Evolutionary conservation across 108 stramenopile genomes (phyloP).

Genomic region (Epithemia pelagica): DNA sequence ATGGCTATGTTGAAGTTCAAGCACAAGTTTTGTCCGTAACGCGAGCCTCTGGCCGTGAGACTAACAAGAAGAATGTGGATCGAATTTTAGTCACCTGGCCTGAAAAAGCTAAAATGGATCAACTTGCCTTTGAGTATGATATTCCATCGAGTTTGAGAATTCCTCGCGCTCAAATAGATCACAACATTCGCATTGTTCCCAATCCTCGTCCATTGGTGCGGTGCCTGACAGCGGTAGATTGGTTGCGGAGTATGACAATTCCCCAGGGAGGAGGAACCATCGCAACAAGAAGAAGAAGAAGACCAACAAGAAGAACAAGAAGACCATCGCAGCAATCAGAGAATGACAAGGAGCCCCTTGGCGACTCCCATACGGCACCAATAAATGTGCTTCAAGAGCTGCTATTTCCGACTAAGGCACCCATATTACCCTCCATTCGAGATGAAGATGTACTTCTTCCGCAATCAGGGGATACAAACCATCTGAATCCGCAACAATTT

Average conservation of each 20-base stretch:
- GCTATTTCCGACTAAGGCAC: background rate
- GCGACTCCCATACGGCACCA: background rate
- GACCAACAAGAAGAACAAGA: no score
- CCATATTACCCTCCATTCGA: background rate
- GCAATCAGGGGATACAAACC: constrained; percentile 1
- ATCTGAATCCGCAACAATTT: constrained; percentile 36
- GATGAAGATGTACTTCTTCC: background rate
- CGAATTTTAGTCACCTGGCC: background rate
- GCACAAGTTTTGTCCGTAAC: constrained; percentile 1
- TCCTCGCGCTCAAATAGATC: no score
- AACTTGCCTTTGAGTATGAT: no score
- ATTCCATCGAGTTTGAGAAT: background rate
- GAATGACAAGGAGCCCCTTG: background rate
- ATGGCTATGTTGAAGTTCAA: background rate
- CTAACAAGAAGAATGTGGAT: background rate
- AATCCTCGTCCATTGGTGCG: background rate
- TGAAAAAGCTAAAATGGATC: background rate
- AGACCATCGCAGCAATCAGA: background rate
- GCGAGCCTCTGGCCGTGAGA: background rate
- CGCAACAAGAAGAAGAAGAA: no score
- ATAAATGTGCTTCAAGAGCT: background rate
- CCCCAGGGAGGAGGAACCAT: background rate
- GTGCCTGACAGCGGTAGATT: constrained; percentile 2
- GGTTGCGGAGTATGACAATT: background rate
- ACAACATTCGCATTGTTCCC: constrained; percentile 7